phyloP scores from a whole-genome alignment of 768 basidiomycete genomes.

The Lactarius hatsudake region DNA sequence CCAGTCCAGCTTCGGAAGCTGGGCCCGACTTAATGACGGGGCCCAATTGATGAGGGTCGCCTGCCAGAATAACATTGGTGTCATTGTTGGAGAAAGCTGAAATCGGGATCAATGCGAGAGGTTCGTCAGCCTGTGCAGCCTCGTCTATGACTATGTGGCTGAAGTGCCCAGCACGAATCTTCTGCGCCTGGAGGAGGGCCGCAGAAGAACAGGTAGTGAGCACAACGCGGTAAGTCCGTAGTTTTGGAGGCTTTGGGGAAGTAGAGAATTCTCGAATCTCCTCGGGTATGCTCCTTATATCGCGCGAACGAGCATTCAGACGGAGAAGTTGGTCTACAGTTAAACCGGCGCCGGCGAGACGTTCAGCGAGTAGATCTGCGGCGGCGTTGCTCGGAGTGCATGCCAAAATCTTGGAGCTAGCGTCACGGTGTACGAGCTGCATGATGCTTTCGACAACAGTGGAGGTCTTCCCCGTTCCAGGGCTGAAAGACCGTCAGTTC shows the following conservation, averaged over 20 bases:
- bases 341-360: constrained; percentile 28
- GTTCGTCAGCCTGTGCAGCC: constrained; percentile 62
- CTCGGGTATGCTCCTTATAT: constrained; percentile 36
- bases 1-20: constrained; percentile 33
- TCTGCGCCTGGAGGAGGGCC: constrained; percentile 46
- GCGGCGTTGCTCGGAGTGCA: constrained; percentile 42
- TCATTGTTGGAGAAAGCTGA: constrained; percentile 33
- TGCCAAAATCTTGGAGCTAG: constrained; percentile 32
- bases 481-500: constrained; percentile 30
- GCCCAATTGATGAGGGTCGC: constrained; percentile 40
- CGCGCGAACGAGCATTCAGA: constrained; percentile 50
- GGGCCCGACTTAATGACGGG: constrained; percentile 37
- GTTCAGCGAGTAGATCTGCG: constrained; percentile 37
- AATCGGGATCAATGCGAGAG: constrained; percentile 50
- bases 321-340: constrained; percentile 44
- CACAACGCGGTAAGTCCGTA: constrained; percentile 49
- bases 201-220: constrained; percentile 59
- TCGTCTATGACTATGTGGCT: constrained; percentile 63
- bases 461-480: constrained; percentile 42
- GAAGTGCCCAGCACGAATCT: constrained; percentile 53
- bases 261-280: constrained; percentile 39
- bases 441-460: constrained; percentile 39
- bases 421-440: constrained; percentile 33
- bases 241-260: constrained; percentile 35
- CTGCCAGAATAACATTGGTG: constrained; percentile 41